Conservation (phyloP, 176 grass and related monocot species). For the Eleusine coracana region DNA sequence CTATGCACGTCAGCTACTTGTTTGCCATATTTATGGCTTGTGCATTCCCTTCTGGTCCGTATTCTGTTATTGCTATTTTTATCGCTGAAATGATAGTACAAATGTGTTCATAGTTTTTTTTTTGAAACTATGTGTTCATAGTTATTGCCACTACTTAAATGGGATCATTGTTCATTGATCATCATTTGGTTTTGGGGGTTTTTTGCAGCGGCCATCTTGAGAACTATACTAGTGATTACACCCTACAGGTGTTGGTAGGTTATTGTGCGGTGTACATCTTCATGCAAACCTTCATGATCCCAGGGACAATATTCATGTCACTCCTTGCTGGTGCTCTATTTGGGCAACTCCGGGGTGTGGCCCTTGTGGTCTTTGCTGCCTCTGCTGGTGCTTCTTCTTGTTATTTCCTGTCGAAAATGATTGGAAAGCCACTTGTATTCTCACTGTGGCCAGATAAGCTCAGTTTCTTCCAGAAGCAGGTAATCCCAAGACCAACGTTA, state of each 20-base stretch:
- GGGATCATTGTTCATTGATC: slow-evolving; percentile 23
- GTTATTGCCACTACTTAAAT: slow-evolving; percentile 6
- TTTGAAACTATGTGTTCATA: not conserved
- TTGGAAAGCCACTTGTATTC: slow-evolving; percentile 87
- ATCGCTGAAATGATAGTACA: not conserved
- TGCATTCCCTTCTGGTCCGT: slow-evolving; percentile 6
- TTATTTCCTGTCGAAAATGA: slow-evolving; percentile 90
- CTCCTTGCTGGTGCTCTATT: slow-evolving; percentile 92
- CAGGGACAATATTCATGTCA: slow-evolving; percentile 98
- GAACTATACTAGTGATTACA: slow-evolving; percentile 96
- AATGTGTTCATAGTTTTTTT: not conserved
- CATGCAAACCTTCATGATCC: slow-evolving; percentile 99
- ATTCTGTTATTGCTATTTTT: slow-evolving; percentile 20
- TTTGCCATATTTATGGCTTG: slow-evolving; percentile 7
- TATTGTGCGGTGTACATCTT: slow-evolving; percentile 95
- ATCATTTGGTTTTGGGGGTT: slow-evolving; percentile 14
- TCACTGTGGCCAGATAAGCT: slow-evolving; percentile 95
- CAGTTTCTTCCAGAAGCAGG: slow-evolving; percentile 90
- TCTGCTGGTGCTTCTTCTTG: slow-evolving; percentile 96
- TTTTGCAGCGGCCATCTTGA: slow-evolving; percentile 91
- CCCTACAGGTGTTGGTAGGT: slow-evolving; percentile 86
- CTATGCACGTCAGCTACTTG: slow-evolving; percentile 9
- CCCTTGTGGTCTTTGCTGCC: slow-evolving; percentile 94
- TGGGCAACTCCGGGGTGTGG: slow-evolving; percentile 72
- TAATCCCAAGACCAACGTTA: slow-evolving; percentile 33